These are phyloP conservation scores for Chaetoscypha palmicola DNA, from an alignment of 2,329 filamentous ascomycete species.

Conservation along the genomic window DNA sequence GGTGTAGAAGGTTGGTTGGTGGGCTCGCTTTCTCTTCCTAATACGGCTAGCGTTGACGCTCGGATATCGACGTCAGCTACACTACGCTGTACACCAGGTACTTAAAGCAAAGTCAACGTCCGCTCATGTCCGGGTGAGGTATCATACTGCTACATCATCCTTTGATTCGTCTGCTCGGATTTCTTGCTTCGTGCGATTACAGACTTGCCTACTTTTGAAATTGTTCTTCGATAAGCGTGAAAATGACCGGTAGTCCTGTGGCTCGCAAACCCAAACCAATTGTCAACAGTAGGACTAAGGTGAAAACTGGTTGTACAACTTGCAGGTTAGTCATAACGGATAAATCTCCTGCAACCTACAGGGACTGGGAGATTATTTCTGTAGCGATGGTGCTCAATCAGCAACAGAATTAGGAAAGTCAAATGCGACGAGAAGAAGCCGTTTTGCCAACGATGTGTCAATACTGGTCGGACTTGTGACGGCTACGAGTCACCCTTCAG, in stretches of 20 bases:
- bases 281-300: constrained; percentile 30
- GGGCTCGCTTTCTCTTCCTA: constrained; percentile 30
- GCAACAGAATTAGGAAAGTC: constrained; percentile 41
- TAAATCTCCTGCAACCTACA: constrained; percentile 14
- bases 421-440: constrained; percentile 26
- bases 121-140: constrained; percentile 12
- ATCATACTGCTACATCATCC: constrained; percentile 13
- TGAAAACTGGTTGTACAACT: constrained; percentile 38
- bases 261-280: constrained; percentile 28
- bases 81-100: no score
- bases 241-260: constrained; percentile 24
- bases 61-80: no score
- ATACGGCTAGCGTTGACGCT: constrained; percentile 20
- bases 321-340: constrained; percentile 35
- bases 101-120: constrained; percentile 13
- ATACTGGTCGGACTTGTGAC: constrained; percentile 37
- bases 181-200: constrained; percentile 18
- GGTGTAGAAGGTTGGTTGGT: constrained; percentile 26
- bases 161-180: constrained; percentile 27
- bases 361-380: constrained; percentile 9
- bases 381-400: constrained; percentile 18
- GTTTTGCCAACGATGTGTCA: constrained; percentile 27
- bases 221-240: constrained; percentile 17
- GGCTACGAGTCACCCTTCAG: constrained; percentile 37
- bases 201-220: constrained; percentile 20